Evolutionary conservation across 2,329 filamentous ascomycete genomes (phyloP), one percentile per base, ranked within the genome.

Genomic region (Hypocreales sp.): DNA sequence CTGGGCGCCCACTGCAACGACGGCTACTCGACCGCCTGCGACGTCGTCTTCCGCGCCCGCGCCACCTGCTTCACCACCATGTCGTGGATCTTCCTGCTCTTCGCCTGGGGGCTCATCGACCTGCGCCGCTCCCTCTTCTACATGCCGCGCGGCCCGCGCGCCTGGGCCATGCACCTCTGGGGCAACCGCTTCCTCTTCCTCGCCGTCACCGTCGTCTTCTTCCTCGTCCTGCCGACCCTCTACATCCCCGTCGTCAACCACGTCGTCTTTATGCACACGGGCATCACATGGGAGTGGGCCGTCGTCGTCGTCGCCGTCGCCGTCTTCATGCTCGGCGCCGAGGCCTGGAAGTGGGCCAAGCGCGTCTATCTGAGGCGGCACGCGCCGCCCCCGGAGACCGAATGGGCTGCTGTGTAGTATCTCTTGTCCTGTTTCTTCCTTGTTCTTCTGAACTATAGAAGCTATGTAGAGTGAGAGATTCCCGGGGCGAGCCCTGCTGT

Each of bases 31-130:
- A 39, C 51, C 0, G 47, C 46, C 7, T 79, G 74, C 43, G 60
- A 67, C 21, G 60, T 62, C 0, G 69, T 78, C 5, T 79, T 74
- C 60, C 69, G 72, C n/a, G 77, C 76, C 2, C 72, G 78, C 6
- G 73, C 74, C 1, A 79, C 77, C 1, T 76, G 70, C 5, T 82
- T 82, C 44, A 73, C 73, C 13, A 76, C 67, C 35, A 55, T 82
- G 30, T 81, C 77, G 2, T 82, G 76, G 76, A 76, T 73, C 32
- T 72, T 74, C 0, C 62, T 81, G 15, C 79, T 82, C 55, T 61
- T 80, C 8, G 77, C 77, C 0, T 82, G 77, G 78, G 75, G 81
- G 42, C 76, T 80, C 64, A 58, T 80, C 33, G 62, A 78, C 36
- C 64, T 78, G 55, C 70, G 77, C 15, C 66, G 72, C 26, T 73